Base-by-base conservation (phyloP, 2,329 filamentous ascomycete species). In the Gremmenia infestans region DNA sequence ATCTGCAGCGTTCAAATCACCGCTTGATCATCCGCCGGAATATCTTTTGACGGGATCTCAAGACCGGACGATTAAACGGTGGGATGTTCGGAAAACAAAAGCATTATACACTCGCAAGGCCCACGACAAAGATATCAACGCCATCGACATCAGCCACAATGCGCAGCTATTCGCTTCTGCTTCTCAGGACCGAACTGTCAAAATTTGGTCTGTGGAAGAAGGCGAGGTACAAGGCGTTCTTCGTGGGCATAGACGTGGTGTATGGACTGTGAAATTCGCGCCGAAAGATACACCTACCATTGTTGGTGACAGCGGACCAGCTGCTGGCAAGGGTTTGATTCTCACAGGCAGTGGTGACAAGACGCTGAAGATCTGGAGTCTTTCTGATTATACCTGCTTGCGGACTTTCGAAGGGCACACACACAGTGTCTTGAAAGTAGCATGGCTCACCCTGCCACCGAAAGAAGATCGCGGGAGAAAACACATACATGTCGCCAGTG, bases 61-160 rank as follows among this genome's bases (percentile, higher is more conserved):
- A 70, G 94, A 99, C 70, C 88, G 91, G 68, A 99, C 94, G 0
- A 81, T 99, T 64, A 99, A 99, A 76, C 86, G 88, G 63, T 97
- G 94, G 91, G 89, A 96, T 59, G 85, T 93, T 22, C 81, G 80
- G 58, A 80, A 81, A 55, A 78, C 81, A 9, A 77, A 85, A 64
- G 90, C 90, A 42, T 74, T 86, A 4, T 99, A 89, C 71, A 97
- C 94, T 1, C 83, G 94, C 55, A 96, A 97, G 72, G 94, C 94
- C 1, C 94, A 99, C 72, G 94, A 99, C 69, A 99, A 99, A 71
- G 94, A 99, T 64, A 99, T 99, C 73, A 99, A 99, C 66, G 91
- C 94, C 2, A 82, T 99, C 50, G 91, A 95, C 61, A 80, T 94
- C 11, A 89, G 91, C 61, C 81, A 85, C 22, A 79, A 81, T 1